These are phyloP conservation scores for Sanghuangporus baumii DNA, from an alignment of 1,284 basidiomycete species.

Conservation along the genomic window DNA sequence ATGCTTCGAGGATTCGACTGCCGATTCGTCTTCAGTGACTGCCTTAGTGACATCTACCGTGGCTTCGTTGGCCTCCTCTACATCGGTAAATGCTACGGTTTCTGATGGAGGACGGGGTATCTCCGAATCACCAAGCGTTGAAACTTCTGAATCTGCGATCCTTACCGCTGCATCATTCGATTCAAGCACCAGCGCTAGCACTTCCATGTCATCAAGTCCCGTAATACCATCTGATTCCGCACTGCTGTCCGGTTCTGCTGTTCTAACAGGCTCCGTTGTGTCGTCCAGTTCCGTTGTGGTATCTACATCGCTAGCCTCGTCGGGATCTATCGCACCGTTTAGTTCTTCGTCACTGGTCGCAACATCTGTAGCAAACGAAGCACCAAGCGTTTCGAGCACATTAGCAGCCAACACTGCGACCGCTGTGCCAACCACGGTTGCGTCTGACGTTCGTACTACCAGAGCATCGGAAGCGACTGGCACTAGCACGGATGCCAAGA, in stretches of 20 bases:
- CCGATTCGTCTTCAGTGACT: not conserved
- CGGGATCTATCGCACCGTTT: too few relatives aligned
- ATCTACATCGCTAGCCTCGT: not conserved
- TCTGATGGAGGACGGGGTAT: not conserved
- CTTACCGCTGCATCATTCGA: too few relatives aligned
- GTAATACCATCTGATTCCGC: not conserved
- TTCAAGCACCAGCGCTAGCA: too few relatives aligned
- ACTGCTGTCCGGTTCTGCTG: too few relatives aligned
- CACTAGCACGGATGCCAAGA: not conserved
- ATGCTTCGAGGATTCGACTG: constrained; percentile 3
- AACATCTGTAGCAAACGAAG: not conserved
- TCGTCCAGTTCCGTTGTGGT: not conserved
- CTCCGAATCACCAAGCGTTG: not conserved
- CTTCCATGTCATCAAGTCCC: not conserved
- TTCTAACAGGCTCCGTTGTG: too few relatives aligned
- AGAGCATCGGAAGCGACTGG: not conserved
- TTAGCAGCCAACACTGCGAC: not conserved
- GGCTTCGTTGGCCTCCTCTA: not conserved
- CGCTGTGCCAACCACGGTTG: not conserved
- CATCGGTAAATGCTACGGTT: not conserved
- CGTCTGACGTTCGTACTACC: not conserved
- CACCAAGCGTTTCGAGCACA: not conserved
- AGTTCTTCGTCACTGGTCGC: not conserved
- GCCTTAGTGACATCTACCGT: not conserved
- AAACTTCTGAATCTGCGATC: not conserved